Evolutionary conservation across 1,284 basidiomycete genomes (phyloP).

Genomic region (Tilletia indica): DNA sequence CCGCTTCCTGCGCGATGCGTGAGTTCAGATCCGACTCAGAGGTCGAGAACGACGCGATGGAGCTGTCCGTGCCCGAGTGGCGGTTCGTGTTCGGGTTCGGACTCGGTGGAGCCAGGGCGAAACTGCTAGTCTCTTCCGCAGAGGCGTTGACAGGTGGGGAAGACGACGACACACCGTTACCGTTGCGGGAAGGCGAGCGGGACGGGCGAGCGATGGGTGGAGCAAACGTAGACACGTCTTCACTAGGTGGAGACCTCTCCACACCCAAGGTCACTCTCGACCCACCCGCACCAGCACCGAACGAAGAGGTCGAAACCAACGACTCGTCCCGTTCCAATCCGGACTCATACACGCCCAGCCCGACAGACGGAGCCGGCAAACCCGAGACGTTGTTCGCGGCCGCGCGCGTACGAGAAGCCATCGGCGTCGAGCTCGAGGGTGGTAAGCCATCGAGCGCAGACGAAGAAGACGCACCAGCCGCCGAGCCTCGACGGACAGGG

Average conservation of each 20-base stretch:
- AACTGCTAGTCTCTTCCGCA: neutral
- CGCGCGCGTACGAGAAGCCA: neutral
- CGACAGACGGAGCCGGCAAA: neutral
- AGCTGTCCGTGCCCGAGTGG: too few species aligned
- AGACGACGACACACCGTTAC: too few species aligned
- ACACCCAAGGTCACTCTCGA: neutral
- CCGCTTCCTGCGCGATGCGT: conserved; percentile 9
- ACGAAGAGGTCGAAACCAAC: too few species aligned
- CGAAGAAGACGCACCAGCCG: neutral
- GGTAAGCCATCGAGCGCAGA: neutral
- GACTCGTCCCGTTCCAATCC: too few species aligned
- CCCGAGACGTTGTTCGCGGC: neutral
- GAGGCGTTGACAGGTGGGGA: neutral
- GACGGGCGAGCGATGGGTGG: neutral
- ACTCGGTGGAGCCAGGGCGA: neutral
- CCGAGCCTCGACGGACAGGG: neutral
- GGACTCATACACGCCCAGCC: too few species aligned
- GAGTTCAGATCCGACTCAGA: conserved; percentile 9
- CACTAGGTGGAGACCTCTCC: neutral
- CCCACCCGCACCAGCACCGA: too few species aligned
- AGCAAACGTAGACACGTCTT: too few species aligned
- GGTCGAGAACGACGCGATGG: too few species aligned
- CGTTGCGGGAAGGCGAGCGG: too few species aligned
- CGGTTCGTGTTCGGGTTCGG: neutral
- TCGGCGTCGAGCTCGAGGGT: conserved; percentile 11